Conservation (phyloP, 257 asterid genomes). For the Petunia axillaris region DNA sequence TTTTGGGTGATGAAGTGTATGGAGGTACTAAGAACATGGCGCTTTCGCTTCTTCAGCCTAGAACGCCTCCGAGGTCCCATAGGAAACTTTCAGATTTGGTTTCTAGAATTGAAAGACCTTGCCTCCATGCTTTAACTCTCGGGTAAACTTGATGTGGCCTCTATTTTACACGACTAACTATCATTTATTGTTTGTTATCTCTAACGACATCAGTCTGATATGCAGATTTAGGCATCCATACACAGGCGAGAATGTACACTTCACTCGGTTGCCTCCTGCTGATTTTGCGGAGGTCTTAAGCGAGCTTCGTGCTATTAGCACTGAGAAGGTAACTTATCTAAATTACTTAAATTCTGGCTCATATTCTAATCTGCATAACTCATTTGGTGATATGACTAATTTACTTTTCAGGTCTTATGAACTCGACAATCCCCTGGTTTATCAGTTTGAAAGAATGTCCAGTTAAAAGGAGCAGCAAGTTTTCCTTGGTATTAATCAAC, state of each 20-base stretch:
- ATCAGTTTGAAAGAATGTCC: not conserved
- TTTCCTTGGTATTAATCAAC: not conserved
- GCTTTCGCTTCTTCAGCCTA: slow-evolving; percentile 73
- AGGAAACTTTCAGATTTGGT: slow-evolving; percentile 53
- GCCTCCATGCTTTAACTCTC: slow-evolving; percentile 86
- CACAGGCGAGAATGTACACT: slow-evolving; percentile 60
- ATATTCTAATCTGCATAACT: not conserved
- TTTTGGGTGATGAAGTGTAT: slow-evolving; percentile 92
- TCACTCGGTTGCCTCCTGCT: slow-evolving; percentile 74
- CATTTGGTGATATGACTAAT: not conserved
- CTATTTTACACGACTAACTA: not conserved
- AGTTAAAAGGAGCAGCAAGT: not conserved
- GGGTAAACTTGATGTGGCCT: slow-evolving; percentile 48
- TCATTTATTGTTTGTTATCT: not conserved
- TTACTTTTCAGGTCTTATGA: slow-evolving; percentile 18
- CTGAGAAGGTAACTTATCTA: slow-evolving; percentile 49
- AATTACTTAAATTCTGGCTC: not conserved
- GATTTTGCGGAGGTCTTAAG: slow-evolving; percentile 74
- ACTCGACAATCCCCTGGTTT: not conserved
- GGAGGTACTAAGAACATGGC: slow-evolving; percentile 95
- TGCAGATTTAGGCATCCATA: slow-evolving; percentile 78
- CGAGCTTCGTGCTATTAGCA: slow-evolving; percentile 57
- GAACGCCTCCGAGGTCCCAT: slow-evolving; percentile 49
- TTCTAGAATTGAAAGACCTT: slow-evolving; percentile 72
- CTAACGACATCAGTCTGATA: not conserved